Conservation (phyloP, 352 stramenopile species). For the Phytopythium helicoides region DNA sequence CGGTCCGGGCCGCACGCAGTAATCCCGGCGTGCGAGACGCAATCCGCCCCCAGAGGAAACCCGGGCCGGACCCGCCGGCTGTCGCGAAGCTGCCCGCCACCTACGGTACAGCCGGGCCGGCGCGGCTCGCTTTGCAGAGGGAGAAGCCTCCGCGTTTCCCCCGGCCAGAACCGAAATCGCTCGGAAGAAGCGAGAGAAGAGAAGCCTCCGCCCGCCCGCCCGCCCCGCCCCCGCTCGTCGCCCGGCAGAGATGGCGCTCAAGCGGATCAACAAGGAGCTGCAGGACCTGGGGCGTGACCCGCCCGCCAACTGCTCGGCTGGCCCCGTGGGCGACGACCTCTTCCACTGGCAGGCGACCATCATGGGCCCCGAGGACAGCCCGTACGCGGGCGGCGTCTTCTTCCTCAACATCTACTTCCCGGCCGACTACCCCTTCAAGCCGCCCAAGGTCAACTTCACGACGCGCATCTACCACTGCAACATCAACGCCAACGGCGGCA, state of each 20-base stretch:
- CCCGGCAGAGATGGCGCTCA: constrained; percentile 80
- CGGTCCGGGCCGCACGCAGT: too few species aligned
- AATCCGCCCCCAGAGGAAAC: too few species aligned
- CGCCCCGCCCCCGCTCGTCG: too few species aligned
- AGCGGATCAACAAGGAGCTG: constrained; percentile 96
- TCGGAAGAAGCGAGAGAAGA: constrained; percentile 30
- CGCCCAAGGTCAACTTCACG: constrained; percentile 98
- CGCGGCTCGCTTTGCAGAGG: too few species aligned
- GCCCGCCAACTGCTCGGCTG: constrained; percentile 97
- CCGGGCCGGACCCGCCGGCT: too few species aligned
- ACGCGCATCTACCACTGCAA: constrained; percentile 99
- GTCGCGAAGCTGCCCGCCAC: too few species aligned
- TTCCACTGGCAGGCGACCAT: constrained; percentile 98
- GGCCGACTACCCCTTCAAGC: constrained; percentile 99
- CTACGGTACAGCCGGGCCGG: too few species aligned
- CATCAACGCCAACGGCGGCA: constrained; percentile 99
- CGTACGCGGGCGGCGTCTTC: constrained; percentile 97
- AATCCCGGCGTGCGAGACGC: too few species aligned
- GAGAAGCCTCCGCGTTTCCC: too few species aligned
- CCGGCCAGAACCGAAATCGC: constrained; percentile 31
- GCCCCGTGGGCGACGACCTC: constrained; percentile 97
- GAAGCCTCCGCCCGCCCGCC: too few species aligned
- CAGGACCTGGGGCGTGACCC: constrained; percentile 94
- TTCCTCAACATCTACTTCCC: constrained; percentile 99
- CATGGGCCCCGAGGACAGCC: constrained; percentile 98